These are phyloP conservation scores for Pisolithus sp. DNA, from an alignment of 768 basidiomycete species.

Conservation along the genomic window DNA sequence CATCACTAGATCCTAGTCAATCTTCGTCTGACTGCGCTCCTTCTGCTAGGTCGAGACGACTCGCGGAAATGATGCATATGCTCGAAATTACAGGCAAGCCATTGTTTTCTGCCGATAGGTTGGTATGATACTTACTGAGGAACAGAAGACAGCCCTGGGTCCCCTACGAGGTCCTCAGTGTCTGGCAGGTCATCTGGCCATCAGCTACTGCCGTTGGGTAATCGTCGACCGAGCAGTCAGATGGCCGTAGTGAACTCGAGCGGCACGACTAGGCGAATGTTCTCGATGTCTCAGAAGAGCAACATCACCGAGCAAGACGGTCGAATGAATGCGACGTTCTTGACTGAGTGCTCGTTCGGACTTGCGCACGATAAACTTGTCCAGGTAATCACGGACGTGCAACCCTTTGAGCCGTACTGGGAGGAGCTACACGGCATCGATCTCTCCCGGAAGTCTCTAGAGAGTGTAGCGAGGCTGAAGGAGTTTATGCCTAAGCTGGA, in stretches of 20 bases:
- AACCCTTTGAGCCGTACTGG: conserved; percentile 95
- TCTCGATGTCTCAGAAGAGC: conserved; percentile 40
- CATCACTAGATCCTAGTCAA: conserved; percentile 13
- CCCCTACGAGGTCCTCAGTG: conserved; percentile 50
- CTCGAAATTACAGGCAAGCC: conserved; percentile 61
- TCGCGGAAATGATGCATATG: conserved; percentile 72
- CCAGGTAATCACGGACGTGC: conserved; percentile 87
- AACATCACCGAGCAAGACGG: conserved; percentile 28
- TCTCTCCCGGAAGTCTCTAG: conserved; percentile 52
- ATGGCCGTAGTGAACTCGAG: conserved; percentile 17
- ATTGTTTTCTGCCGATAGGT: neutral
- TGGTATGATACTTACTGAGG: conserved; percentile 2
- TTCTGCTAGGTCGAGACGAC: conserved; percentile 72
- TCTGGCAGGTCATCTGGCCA: conserved; percentile 38
- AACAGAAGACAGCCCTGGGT: conserved; percentile 36
- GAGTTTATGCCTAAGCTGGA: conserved; percentile 87
- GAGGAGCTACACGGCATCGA: conserved; percentile 72
- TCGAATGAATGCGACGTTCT: conserved; percentile 54
- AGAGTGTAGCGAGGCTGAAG: conserved; percentile 67
- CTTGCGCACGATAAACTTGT: conserved; percentile 90
- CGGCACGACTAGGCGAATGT: conserved; percentile 32
- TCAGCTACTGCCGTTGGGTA: conserved; percentile 41
- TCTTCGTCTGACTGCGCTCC: conserved; percentile 32
- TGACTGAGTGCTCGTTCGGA: conserved; percentile 96
- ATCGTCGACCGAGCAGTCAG: conserved; percentile 35